These are phyloP conservation scores for Candida gorgasii DNA, from an alignment of 805 yeast genomes.

Conservation along the genomic window DNA sequence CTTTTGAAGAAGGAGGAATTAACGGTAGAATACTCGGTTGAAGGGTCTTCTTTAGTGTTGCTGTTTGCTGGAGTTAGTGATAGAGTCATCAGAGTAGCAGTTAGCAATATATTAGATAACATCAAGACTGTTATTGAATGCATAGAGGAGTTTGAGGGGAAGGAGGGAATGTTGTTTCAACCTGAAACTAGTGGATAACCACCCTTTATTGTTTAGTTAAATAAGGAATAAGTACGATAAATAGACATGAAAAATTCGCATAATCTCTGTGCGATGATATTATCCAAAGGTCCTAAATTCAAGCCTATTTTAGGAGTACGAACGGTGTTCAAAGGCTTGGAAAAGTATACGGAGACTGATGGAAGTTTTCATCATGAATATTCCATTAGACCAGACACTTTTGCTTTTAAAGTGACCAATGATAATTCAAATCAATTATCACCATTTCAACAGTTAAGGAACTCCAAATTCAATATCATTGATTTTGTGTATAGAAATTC, in stretches of 20 bases:
- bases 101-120: conserved; percentile 76
- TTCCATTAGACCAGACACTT: conserved; percentile 46
- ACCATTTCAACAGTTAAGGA: conserved; percentile 13
- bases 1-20: conserved; percentile 72
- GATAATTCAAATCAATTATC: conserved; percentile 10
- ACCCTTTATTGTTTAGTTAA: no score
- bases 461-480: conserved; percentile 25
- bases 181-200: no score
- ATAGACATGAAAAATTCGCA: no score
- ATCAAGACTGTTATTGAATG: conserved; percentile 78
- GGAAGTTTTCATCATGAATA: conserved; percentile 38
- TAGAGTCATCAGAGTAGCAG: conserved; percentile 79
- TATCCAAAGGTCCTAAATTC: no score
- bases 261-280: conserved; percentile 9
- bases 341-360: conserved; percentile 14
- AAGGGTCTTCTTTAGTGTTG: conserved; percentile 41
- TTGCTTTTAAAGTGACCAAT: conserved; percentile 41
- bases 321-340: conserved; percentile 12
- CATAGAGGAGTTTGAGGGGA: conserved; percentile 64
- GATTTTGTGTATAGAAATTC: conserved; percentile 40
- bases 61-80: conserved; percentile 65
- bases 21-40: conserved; percentile 42
- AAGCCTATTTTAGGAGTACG: background rate
- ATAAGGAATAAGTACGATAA: no score
- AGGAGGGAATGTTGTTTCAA: conserved; percentile 18